phyloP scores from a whole-genome alignment of 176 grass and related monocot species.

The Tillandsia leiboldiana region DNA sequence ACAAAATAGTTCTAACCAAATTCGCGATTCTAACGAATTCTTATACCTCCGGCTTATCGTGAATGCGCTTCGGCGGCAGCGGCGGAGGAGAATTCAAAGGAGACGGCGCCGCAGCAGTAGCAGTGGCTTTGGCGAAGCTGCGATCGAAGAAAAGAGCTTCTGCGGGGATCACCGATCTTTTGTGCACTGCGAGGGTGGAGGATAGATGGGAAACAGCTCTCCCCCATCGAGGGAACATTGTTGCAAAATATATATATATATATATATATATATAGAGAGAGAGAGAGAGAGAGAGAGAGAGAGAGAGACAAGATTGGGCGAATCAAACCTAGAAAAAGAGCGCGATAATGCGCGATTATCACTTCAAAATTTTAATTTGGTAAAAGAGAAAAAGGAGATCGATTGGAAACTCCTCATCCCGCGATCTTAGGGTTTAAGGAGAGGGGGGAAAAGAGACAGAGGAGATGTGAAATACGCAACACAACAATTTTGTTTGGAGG shows the following conservation, averaged over 20 bases:
- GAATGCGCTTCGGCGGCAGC: background rate
- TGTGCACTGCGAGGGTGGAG: background rate
- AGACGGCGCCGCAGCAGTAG: background rate
- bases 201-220: conserved; percentile 5
- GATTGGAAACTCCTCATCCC: no score
- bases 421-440: no score
- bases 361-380: no score
- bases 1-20: background rate
- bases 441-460: no score
- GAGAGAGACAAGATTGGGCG: no score
- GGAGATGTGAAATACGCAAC: no score
- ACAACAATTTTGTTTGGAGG: no score
- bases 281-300: no score
- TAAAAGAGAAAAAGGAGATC: no score
- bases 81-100: background rate
- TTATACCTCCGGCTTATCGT: conserved; percentile 11
- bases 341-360: no score
- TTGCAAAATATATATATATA: background rate
- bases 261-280: no score
- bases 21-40: background rate
- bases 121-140: background rate
- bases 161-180: background rate
- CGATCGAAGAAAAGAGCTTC: conserved; percentile 2
- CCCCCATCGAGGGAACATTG: conserved; percentile 17
- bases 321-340: no score